A percentile compares a stretch with the other conserved stretches of the same genome.
These are phyloP conservation scores for Arctium minus DNA, from an alignment of 129 eudicot species.

Conservation along the genomic window DNA sequence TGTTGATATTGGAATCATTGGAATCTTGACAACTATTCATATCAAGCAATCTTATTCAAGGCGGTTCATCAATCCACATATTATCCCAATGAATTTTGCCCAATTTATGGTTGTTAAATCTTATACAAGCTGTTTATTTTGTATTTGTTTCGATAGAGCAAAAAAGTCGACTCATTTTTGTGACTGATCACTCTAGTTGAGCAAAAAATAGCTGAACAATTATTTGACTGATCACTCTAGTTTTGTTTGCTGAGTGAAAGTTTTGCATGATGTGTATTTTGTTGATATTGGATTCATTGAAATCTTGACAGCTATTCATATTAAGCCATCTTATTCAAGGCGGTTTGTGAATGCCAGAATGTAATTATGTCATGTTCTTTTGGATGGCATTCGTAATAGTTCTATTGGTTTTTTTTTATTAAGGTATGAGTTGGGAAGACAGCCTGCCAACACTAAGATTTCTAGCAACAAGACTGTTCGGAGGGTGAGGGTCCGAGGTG, in stretches of 20 bases:
- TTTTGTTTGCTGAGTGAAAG: background rate
- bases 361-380: background rate
- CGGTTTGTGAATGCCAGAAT: background rate
- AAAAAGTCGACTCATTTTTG: background rate
- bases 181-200: background rate
- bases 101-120: background rate
- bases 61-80: too few relatives aligned
- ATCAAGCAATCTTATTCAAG: background rate
- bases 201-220: background rate
- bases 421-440: constrained; percentile 56
- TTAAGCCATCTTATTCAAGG: background rate
- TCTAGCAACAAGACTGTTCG: constrained; percentile 56
- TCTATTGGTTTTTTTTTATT: background rate
- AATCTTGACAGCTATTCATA: background rate
- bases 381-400: background rate
- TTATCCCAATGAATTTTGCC: background rate
- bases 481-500: constrained; percentile 50
- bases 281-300: background rate
- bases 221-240: background rate
- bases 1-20: background rate
- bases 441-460: constrained; percentile 44
- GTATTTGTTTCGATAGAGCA: background rate
- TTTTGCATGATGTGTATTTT: background rate
- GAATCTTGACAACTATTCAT: background rate
- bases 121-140: background rate